Percentiles rank a stretch among this genome's conserved stretches.
phyloP scores from a whole-genome alignment of 352 stramenopile species.

The Chrysophaeum taylorii region DNA sequence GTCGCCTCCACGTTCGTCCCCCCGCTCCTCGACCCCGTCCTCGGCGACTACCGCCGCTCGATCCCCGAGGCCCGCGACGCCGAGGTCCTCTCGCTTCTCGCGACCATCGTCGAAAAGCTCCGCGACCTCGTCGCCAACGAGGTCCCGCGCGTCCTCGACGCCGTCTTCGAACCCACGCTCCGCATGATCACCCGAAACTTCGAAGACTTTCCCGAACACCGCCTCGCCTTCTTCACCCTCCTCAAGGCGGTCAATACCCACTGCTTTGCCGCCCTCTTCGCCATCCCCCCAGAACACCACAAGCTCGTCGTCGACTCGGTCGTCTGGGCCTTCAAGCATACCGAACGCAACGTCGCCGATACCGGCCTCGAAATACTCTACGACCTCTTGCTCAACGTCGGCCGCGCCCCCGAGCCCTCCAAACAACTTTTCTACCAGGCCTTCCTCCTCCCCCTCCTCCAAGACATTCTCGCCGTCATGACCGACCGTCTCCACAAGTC shows the following conservation, averaged over 20 bases:
- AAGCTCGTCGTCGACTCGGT: conserved; percentile 98
- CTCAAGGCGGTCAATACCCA: conserved; percentile 65
- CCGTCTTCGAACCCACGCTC: conserved; percentile 94
- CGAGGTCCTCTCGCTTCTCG: conserved; percentile 86
- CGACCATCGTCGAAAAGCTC: conserved; percentile 90
- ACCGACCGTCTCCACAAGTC: conserved; percentile 98
- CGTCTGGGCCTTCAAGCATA: conserved; percentile 99
- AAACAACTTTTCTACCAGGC: conserved; percentile 90
- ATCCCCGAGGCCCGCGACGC: conserved; percentile 62
- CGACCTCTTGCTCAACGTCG: conserved; percentile 89
- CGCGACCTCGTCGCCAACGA: conserved; percentile 65
- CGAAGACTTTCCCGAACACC: conserved; percentile 95
- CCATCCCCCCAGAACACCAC: conserved; percentile 87
- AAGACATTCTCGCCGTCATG: conserved; percentile 91
- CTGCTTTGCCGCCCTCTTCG: conserved; percentile 93
- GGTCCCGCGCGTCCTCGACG: conserved; percentile 88
- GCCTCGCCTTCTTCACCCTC: conserved; percentile 97
- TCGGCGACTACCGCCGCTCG: conserved; percentile 86
- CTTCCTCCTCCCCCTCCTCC: conserved; percentile 85
- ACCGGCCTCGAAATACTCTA: conserved; percentile 91
- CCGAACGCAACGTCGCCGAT: conserved; percentile 93
- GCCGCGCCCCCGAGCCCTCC: conserved; percentile 78
- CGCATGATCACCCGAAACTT: conserved; percentile 99
- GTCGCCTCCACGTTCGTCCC: conserved; percentile 88
- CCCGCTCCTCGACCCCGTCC: conserved; percentile 85